Evolutionary conservation across 2,329 filamentous ascomycete genomes (phyloP).

Genomic region (Ophiostoma perfectum): DNA sequence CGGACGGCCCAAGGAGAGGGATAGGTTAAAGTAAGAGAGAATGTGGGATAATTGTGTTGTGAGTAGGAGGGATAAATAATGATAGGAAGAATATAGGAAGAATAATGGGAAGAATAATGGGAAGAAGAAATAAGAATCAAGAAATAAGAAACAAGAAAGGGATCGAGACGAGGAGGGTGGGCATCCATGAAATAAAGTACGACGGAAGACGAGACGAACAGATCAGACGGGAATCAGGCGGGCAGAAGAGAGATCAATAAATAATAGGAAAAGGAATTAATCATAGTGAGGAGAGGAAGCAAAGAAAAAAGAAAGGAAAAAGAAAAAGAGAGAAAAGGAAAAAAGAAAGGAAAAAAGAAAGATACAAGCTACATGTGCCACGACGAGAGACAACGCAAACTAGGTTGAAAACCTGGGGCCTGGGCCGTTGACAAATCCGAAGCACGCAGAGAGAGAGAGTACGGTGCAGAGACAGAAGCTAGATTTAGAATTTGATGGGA

Average conservation of each 20-base stretch:
- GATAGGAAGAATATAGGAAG: background rate
- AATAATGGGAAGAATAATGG: background rate
- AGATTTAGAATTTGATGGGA: background rate
- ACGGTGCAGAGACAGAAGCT: background rate
- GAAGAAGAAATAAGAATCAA: background rate
- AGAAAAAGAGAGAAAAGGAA: background rate
- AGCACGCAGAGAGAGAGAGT: background rate
- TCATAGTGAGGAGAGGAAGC: background rate
- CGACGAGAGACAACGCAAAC: slow-evolving; percentile 9
- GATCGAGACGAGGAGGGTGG: background rate
- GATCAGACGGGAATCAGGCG: slow-evolving; percentile 1
- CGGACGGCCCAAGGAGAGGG: background rate
- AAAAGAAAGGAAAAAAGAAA: slow-evolving; percentile 1
- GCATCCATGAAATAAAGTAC: background rate
- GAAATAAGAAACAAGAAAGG: background rate
- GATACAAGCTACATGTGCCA: background rate
- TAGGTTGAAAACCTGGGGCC: slow-evolving; percentile 4
- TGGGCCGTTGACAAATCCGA: background rate
- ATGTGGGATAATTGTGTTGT: background rate
- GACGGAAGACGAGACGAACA: background rate
- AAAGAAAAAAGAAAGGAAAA: slow-evolving; percentile 7
- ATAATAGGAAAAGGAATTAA: background rate
- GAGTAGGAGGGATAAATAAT: background rate
- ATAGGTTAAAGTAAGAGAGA: background rate
- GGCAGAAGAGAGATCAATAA: background rate